Evolutionary conservation across 2,329 filamentous ascomycete species (phyloP).

Genomic region (Colletotrichum chlorophyti): DNA sequence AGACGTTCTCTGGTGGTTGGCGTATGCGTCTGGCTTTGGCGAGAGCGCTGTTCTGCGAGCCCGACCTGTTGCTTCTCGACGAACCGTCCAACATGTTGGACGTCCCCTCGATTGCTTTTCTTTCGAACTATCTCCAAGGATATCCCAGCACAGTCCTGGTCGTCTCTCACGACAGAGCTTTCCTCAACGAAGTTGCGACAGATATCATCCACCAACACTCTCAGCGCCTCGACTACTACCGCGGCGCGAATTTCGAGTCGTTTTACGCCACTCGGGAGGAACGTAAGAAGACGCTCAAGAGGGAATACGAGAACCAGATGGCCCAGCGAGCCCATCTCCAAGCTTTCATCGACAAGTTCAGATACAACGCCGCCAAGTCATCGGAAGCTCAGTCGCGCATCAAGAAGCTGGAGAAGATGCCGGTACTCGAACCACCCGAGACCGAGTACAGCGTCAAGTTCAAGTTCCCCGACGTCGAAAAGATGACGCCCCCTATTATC

Average conservation of each 20-base stretch:
- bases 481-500: constrained; percentile 95
- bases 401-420: constrained; percentile 99
- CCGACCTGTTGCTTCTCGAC: constrained; percentile 92
- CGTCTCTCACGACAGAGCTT: constrained; percentile 98
- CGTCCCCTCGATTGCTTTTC: constrained; percentile 98
- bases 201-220: constrained; percentile 99
- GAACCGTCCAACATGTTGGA: constrained; percentile 99
- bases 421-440: constrained; percentile 87
- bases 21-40: constrained; percentile 96
- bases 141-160: constrained; percentile 96
- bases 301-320: constrained; percentile 99
- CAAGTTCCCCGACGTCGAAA: constrained; percentile 96
- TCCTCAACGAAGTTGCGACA: constrained; percentile 98
- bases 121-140: constrained; percentile 90
- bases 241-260: constrained; percentile 93
- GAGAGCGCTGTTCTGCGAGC: constrained; percentile 96
- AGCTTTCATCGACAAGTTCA: constrained; percentile 99
- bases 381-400: constrained; percentile 98
- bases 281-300: constrained; percentile 92
- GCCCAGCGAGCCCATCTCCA: constrained; percentile 90
- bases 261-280: constrained; percentile 99
- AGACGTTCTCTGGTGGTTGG: constrained; percentile 99
- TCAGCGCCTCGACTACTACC: constrained; percentile 97
- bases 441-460: constrained; percentile 96
- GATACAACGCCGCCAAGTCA: constrained; percentile 98